Percentiles rank a stretch among this genome's conserved stretches.
Conservation (phyloP, 1,284 basidiomycete species). For the Ganoderma lingzhi region DNA sequence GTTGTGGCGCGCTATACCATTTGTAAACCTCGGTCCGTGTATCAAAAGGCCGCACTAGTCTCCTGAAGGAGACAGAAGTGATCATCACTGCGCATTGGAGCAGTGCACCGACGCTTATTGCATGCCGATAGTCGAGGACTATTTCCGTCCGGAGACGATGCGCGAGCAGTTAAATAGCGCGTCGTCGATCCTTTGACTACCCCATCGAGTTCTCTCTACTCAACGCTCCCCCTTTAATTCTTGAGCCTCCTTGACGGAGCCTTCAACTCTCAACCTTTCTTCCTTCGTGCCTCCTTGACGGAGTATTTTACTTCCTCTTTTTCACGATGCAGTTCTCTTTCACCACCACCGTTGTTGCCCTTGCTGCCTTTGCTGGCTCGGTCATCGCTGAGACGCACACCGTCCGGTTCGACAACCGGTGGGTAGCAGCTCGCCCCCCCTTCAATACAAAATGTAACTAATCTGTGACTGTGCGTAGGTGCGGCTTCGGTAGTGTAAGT, state of each 20-base stretch:
- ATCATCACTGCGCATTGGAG: too few species aligned
- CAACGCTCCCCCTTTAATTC: too few species aligned
- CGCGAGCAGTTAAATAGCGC: neutral
- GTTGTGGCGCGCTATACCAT: too few species aligned
- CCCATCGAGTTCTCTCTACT: too few species aligned
- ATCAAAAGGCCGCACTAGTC: too few species aligned
- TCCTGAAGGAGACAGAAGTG: too few species aligned
- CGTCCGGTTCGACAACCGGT: slow-evolving; percentile 48
- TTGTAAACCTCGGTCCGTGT: too few species aligned
- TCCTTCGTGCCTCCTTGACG: neutral
- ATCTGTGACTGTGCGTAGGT: slow-evolving; percentile 34
- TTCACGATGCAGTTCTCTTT: slow-evolving; percentile 44
- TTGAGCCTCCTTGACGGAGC: too few species aligned
- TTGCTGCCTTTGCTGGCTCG: slow-evolving; percentile 35
- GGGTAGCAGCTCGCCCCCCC: slow-evolving; percentile 19
- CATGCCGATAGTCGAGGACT: neutral
- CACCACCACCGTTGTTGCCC: slow-evolving; percentile 37
- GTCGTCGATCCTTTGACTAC: neutral
- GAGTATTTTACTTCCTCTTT: neutral
- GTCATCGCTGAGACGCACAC: slow-evolving; percentile 47
- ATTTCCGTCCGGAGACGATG: neutral
- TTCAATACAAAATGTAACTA: slow-evolving; percentile 6
- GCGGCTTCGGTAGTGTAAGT: slow-evolving; percentile 48
- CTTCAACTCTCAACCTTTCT: neutral
- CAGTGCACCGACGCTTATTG: too few species aligned